Conservation (phyloP, 352 stramenopile genomes). For the Globisporangium orthogonon region DNA sequence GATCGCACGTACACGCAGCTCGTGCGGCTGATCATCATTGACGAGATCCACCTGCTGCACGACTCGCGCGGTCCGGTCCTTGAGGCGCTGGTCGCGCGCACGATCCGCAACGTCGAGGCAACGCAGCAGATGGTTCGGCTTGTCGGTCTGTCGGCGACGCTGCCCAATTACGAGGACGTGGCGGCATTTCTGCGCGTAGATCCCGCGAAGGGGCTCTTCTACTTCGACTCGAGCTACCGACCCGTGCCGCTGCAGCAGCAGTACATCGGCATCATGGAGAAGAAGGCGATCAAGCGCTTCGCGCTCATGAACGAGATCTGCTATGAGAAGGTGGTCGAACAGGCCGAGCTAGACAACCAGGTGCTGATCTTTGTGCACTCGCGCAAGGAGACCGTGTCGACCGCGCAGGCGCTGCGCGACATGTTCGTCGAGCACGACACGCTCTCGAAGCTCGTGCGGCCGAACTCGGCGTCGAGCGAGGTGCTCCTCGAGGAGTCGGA, state of each 20-base stretch:
- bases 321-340: conserved; percentile 97
- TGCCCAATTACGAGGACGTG: conserved; percentile 99
- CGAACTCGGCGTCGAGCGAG: conserved; percentile 77
- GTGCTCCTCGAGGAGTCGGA: conserved; percentile 93
- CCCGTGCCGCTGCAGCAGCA: conserved; percentile 99
- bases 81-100: conserved; percentile 96
- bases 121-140: conserved; percentile 96
- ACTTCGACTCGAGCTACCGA: conserved; percentile 99
- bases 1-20: conserved; percentile 97
- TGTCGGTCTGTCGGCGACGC: conserved; percentile 96
- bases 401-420: conserved; percentile 94
- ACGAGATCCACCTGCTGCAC: conserved; percentile 99
- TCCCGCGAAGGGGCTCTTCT: conserved; percentile 97
- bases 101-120: conserved; percentile 96
- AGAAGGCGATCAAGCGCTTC: conserved; percentile 98
- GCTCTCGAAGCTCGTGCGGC: conserved; percentile 88
- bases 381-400: conserved; percentile 97
- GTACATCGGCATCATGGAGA: conserved; percentile 99
- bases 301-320: conserved; percentile 99
- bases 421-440: conserved; percentile 95
- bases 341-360: conserved; percentile 94
- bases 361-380: conserved; percentile 99
- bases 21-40: conserved; percentile 98
- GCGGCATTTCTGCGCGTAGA: conserved; percentile 98
- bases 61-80: conserved; percentile 98